phyloP scores from a whole-genome alignment of 306 rosid species.

The Argentina anserina region DNA sequence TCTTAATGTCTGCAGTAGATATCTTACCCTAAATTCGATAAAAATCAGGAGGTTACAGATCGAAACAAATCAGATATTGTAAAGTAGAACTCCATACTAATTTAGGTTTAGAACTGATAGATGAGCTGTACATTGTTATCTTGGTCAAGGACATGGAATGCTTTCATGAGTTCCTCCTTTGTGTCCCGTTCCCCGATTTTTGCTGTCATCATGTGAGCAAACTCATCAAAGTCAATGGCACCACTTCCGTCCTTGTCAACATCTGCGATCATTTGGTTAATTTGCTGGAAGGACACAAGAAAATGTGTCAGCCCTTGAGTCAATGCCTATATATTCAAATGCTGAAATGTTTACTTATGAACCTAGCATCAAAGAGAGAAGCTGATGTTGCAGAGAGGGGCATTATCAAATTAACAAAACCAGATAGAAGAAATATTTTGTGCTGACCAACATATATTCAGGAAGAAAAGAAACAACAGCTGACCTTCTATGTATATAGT shows the following conservation, averaged over 20 bases:
- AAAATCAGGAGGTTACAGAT: constrained; percentile 13
- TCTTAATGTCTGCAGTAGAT: constrained; percentile 73
- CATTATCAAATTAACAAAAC: neutral
- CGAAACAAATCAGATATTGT: neutral
- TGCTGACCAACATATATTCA: neutral
- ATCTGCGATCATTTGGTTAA: constrained; percentile 89
- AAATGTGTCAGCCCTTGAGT: constrained; percentile 30
- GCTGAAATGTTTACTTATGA: neutral
- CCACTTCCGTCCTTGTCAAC: constrained; percentile 99
- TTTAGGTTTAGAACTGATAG: neutral
- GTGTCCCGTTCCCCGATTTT: constrained; percentile 97
- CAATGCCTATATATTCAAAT: constrained; percentile 5
- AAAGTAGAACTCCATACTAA: neutral
- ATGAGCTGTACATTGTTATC: constrained; percentile 59
- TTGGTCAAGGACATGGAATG: constrained; percentile 72
- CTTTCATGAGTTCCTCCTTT: constrained; percentile 92
- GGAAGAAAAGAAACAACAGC: neutral
- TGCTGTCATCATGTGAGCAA: constrained; percentile 93
- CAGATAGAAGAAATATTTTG: neutral
- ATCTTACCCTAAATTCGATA: constrained; percentile 65
- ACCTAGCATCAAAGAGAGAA: neutral
- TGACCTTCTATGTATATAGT: neutral
- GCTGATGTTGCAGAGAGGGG: neutral
- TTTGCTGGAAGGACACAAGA: constrained; percentile 63
- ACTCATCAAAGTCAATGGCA: constrained; percentile 88